Percentiles rank a stretch among this genome's conserved stretches.
Evolutionary conservation across 345 rosid genomes (phyloP).

Genomic region (Eutrema japonicum): DNA sequence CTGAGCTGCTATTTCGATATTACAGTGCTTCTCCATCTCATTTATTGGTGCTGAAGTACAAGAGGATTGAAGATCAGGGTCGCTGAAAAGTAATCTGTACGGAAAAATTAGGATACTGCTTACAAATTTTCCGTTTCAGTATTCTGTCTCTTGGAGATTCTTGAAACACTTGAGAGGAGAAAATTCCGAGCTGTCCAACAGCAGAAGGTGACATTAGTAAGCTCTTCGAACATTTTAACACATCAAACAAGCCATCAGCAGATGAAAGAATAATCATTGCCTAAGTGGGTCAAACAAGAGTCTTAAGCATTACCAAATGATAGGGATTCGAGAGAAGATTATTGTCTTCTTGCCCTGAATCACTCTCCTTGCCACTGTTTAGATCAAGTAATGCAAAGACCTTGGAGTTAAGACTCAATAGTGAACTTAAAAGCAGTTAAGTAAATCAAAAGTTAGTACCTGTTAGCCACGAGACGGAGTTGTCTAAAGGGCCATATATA

Average conservation of each 20-base stretch:
- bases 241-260: conserved; percentile 20
- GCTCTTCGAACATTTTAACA: conserved; percentile 24
- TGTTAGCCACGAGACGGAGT: conserved; percentile 90
- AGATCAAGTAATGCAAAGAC: conserved; percentile 30
- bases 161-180: conserved; percentile 97
- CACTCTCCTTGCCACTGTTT: conserved; percentile 85
- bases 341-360: conserved; percentile 76
- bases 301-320: conserved; percentile 72
- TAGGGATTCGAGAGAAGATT: conserved; percentile 90
- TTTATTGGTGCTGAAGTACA: conserved; percentile 69
- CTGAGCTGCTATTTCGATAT: conserved; percentile 89
- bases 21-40: conserved; percentile 96
- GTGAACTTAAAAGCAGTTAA: conserved; percentile 1
- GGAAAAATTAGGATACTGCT: conserved; percentile 13
- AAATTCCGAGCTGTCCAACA: conserved; percentile 87
- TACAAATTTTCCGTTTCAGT: conserved; percentile 88
- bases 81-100: neutral
- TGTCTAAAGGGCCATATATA: conserved; percentile 99
- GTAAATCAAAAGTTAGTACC: conserved; percentile 50
- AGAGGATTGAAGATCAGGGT: conserved; percentile 29
- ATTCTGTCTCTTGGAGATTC: conserved; percentile 81
- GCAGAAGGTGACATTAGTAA: conserved; percentile 31
- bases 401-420: conserved; percentile 14
- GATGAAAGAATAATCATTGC: conserved; percentile 17
- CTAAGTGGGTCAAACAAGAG: conserved; percentile 2